Evolutionary conservation across 805 yeast species (phyloP), one percentile per base, ranked within the genome.

Genomic region (Isabelozyma pseudorhagii): DNA sequence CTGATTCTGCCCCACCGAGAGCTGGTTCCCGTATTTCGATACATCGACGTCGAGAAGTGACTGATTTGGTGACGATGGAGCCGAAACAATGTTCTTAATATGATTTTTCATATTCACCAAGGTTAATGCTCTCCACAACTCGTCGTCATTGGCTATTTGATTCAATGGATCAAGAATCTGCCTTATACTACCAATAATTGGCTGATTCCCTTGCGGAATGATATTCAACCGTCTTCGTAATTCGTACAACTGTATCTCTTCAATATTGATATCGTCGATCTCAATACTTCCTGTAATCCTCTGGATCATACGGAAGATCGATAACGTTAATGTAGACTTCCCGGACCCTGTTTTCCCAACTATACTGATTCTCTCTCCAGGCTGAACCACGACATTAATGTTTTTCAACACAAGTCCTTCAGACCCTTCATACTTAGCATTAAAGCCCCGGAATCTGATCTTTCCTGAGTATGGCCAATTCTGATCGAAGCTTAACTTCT

Each of bases 291-390:
- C 75, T 0, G 65, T 52, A 2, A 63, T 52, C 2, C 73, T 68
- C 3, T 57, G 57, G 47, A 79, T 80, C 1, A 89, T 62, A 42
- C 83, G 66, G 1, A 81, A 62, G 0, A 89, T 53, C 11, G 89
- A 54, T 1, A 74, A 67, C 0, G 81, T 65, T 1, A 90, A 47
- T 0, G 97, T 88, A 0, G 96, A 85, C 63, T 90, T 90, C 0
- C 97, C 97, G n/a, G 84, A 78, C 0, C 97, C 97, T 0, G 96
- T 87, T 28, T 78, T 80, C 0, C 97, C 97, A 4, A 83, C 79
- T 1, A 91, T 64, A 1, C 88, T 90, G 10, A 84, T 68, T 0
- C 78, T 68, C 46, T 79, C 78, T 21, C 80, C 78, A 8, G 66
- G 55, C 0, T 54, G 27, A 2, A 89, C 59, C 0, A 48, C 38